These are phyloP conservation scores for Pelagophyceae sp. DNA, from an alignment of 352 stramenopile genomes.

Conservation along the genomic window DNA sequence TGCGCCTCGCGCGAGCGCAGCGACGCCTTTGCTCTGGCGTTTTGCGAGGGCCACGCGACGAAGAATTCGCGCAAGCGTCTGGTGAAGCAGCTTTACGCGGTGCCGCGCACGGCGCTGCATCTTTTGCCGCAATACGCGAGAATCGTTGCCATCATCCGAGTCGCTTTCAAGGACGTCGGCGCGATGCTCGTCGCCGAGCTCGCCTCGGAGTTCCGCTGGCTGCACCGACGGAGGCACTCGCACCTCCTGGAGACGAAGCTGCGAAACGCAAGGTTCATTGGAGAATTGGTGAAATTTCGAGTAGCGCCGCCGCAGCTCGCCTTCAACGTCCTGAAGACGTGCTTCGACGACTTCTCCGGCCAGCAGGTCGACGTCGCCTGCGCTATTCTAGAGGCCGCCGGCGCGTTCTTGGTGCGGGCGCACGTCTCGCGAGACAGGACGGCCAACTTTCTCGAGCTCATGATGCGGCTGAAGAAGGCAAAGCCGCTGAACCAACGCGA, in stretches of 20 bases:
- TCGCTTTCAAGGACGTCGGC: slow-evolving; percentile 80
- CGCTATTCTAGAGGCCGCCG: slow-evolving; percentile 89
- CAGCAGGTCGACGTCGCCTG: slow-evolving; percentile 90
- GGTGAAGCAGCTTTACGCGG: slow-evolving; percentile 79
- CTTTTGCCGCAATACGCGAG: slow-evolving; percentile 87
- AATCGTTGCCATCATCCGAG: slow-evolving; percentile 79
- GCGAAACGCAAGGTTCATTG: slow-evolving; percentile 88
- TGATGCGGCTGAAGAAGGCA: slow-evolving; percentile 88
- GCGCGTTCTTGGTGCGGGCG: slow-evolving; percentile 86
- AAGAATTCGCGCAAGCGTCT: slow-evolving; percentile 81
- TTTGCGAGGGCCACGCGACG: slow-evolving; percentile 81
- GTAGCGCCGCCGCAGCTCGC: slow-evolving; percentile 84
- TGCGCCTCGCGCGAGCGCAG: slow-evolving; percentile 83
- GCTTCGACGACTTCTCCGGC: slow-evolving; percentile 86
- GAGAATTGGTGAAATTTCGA: slow-evolving; percentile 91
- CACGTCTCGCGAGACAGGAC: slow-evolving; percentile 81
- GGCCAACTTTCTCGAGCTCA: slow-evolving; percentile 75
- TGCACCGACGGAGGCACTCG: slow-evolving; percentile 66
- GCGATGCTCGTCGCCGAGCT: slow-evolving; percentile 75
- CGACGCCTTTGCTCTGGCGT: slow-evolving; percentile 88
- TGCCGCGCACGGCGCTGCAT: slow-evolving; percentile 81
- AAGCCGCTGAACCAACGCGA: slow-evolving; percentile 74
- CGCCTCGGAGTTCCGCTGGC: slow-evolving; percentile 84
- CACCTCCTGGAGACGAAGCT: slow-evolving; percentile 85
- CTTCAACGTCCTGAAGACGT: slow-evolving; percentile 82